Evolutionary conservation across 768 basidiomycete species (phyloP).

Genomic region (Psilocybe cubensis): DNA sequence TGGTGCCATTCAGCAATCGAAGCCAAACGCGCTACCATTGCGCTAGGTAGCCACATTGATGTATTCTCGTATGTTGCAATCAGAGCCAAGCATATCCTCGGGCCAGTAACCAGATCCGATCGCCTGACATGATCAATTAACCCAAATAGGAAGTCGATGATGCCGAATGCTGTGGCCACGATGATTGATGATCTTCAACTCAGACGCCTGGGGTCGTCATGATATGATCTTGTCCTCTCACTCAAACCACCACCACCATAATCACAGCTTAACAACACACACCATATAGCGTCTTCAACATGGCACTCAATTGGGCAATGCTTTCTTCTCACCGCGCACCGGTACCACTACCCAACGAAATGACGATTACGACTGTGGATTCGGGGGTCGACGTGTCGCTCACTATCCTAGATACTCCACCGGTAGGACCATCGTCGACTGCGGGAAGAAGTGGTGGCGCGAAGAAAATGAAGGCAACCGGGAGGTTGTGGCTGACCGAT

Average conservation of each 20-base stretch:
- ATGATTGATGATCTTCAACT: constrained; percentile 7
- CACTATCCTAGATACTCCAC: constrained; percentile 56
- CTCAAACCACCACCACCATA: constrained; percentile 15
- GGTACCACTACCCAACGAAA: constrained; percentile 67
- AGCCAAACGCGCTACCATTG: constrained; percentile 97
- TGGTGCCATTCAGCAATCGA: constrained; percentile 80
- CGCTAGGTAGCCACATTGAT: constrained; percentile 70
- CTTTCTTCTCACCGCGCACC: constrained; percentile 59
- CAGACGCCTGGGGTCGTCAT: constrained; percentile 5
- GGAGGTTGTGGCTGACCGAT: constrained; percentile 69
- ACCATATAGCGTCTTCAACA: constrained; percentile 34
- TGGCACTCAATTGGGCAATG: constrained; percentile 85
- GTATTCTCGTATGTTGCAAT: neutral
- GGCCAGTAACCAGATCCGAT: neutral
- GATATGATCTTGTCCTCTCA: constrained; percentile 10
- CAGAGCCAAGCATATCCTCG: neutral
- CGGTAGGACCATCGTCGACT: constrained; percentile 38
- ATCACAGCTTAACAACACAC: constrained; percentile 3
- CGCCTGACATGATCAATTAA: neutral
- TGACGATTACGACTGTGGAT: constrained; percentile 57
- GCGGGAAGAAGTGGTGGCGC: constrained; percentile 58
- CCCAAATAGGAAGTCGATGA: neutral
- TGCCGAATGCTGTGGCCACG: constrained; percentile 9
- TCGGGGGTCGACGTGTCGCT: constrained; percentile 62
- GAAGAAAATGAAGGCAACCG: constrained; percentile 61